Base-by-base conservation (phyloP, 2,329 filamentous ascomycete species). In the Pyrenochaeta sp. region DNA sequence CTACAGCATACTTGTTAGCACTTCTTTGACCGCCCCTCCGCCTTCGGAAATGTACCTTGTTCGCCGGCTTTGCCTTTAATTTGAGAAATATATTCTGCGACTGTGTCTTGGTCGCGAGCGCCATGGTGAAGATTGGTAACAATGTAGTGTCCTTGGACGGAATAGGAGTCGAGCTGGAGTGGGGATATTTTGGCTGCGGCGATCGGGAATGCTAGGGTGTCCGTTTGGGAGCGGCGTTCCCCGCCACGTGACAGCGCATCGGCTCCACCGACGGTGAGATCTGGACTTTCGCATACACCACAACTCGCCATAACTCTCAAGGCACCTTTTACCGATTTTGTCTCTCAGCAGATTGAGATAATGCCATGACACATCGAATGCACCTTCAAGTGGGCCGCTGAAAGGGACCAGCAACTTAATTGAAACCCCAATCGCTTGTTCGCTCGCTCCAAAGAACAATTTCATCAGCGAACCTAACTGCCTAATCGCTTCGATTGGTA, bases 51-150 rank as follows among this genome's bases (percentile, higher is more conserved):
- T 82, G 71, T 79, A 95, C 93, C 86, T 96, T 97, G 83, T 99
- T 99, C 57, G 93, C 92, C 56, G 89, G 87, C 83, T 97, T 97
- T 53, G 88, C 85, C 85, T 96, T 97, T 76, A 98, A 82, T 82
- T 97, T 97, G 82, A 96, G 91, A 80, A 99, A 99, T 78, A 99
- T 91, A 81, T 93, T 94, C 77, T 94, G 90, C 79, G 94, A 97
- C 83, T 98, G 88, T 75, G 92, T 87, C 84, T 98, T 99, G 47
- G 91, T 89, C 74, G 95, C 95, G 58, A 82, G 75, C 76, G 82
- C 83, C 85, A 87, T 86, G 60, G 54, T 64, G 68, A 56, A 49
- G 53, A 50, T 48, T 54, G 53, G 56, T 58, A 63, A 53, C 44
- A 68, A 63, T 61, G 58, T 15, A 49, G 41, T 45, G 36, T 49